Percentiles rank a stretch among this genome's conserved stretches.
Conservation (phyloP, 1,284 basidiomycete genomes). For the Cystobasidium pallidum region DNA sequence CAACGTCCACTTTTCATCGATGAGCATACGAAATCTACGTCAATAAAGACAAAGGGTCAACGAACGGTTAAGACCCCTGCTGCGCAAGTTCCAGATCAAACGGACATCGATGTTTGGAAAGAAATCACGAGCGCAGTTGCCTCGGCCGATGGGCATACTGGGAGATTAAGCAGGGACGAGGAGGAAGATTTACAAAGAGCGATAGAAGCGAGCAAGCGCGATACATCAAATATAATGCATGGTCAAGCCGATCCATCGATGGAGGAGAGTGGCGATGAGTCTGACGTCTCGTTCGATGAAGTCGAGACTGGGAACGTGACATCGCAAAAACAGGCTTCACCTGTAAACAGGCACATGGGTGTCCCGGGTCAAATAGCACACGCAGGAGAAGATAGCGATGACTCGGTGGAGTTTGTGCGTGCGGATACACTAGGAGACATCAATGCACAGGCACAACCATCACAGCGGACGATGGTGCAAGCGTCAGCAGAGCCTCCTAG, state of each 20-base stretch:
- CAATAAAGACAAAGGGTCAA: not conserved
- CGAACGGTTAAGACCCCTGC: constrained; percentile 2
- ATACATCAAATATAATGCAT: constrained; percentile 22
- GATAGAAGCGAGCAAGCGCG: constrained; percentile 47
- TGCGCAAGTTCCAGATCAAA: constrained; percentile 41
- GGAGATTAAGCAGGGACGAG: constrained; percentile 47
- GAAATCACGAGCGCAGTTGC: constrained; percentile 14
- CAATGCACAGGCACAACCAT: not conserved
- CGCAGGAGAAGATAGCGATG: constrained; percentile 19
- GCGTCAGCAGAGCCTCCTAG: not conserved
- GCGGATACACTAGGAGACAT: not conserved
- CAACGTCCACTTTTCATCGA: constrained; percentile 40
- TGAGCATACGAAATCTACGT: constrained; percentile 50
- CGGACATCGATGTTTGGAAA: constrained; percentile 11
- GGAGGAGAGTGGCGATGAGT: constrained; percentile 42
- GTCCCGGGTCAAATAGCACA: too few relatives aligned
- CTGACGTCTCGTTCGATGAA: constrained; percentile 40
- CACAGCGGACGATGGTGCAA: too few relatives aligned
- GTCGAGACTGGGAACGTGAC: constrained; percentile 9
- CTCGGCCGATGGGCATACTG: constrained; percentile 8
- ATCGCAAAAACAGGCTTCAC: not conserved
- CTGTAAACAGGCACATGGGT: not conserved
- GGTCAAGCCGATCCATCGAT: constrained; percentile 46
- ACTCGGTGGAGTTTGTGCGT: constrained; percentile 27
- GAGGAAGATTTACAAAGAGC: constrained; percentile 51